A percentile compares a stretch with the other conserved stretches of the same genome.
These are phyloP conservation scores for Artemisia annua DNA, from an alignment of 129 eudicot genomes.

Conservation along the genomic window DNA sequence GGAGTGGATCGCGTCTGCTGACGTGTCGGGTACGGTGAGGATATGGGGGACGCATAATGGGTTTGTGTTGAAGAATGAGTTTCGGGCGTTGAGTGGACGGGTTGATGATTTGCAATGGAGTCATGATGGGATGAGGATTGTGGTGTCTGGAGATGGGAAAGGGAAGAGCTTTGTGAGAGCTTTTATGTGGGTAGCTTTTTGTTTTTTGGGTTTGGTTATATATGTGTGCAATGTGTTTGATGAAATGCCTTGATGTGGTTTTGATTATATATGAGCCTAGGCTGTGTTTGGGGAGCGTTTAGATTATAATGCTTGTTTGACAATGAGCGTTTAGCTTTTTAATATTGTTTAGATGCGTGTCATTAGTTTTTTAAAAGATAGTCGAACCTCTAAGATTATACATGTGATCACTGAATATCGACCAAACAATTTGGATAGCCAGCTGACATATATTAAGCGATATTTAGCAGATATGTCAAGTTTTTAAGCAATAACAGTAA, in stretches of 20 bases:
- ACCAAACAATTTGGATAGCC: background rate
- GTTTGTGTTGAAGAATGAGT: conserved; percentile 83
- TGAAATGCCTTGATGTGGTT: conserved; percentile 24
- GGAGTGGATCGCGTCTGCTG: conserved; percentile 98
- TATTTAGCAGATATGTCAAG: background rate
- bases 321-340: too few relatives aligned
- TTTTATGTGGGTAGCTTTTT: conserved; percentile 59
- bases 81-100: conserved; percentile 82
- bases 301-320: too few relatives aligned
- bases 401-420: background rate
- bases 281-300: too few relatives aligned
- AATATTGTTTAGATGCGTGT: too few relatives aligned
- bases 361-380: too few relatives aligned
- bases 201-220: background rate
- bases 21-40: conserved; percentile 83
- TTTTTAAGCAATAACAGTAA: background rate
- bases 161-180: conserved; percentile 90
- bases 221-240: conserved; percentile 21
- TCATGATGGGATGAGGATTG: conserved; percentile 85
- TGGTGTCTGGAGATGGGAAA: conserved; percentile 91
- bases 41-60: conserved; percentile 91
- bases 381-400: background rate
- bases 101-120: conserved; percentile 97
- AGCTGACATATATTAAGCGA: too few relatives aligned
- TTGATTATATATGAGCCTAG: too few relatives aligned